Evolutionary conservation across 2,329 filamentous ascomycete species (phyloP).

Genomic region (Epichloe scottii): DNA sequence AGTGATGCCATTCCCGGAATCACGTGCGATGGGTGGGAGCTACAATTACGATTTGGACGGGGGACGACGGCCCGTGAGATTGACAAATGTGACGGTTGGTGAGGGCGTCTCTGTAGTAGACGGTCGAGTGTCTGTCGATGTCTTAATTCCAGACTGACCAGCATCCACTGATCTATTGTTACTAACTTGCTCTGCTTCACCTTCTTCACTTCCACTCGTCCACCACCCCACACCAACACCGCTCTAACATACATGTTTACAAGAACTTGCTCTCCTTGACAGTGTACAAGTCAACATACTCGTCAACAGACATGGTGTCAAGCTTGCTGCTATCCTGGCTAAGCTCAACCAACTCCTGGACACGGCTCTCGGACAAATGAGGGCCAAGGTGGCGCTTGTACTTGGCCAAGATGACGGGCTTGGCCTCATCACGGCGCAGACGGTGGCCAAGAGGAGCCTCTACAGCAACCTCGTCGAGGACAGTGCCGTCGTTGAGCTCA

Average conservation of each 20-base stretch:
- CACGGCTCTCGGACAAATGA: slow-evolving; percentile 65
- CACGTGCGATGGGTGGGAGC: too few species aligned
- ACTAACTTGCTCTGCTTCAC: too few species aligned
- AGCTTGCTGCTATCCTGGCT: slow-evolving; percentile 63
- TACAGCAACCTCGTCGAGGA: slow-evolving; percentile 80
- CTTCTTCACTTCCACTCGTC: too few species aligned
- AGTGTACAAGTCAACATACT: slow-evolving; percentile 79
- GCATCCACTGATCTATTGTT: too few species aligned
- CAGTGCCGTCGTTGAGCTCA: slow-evolving; percentile 84
- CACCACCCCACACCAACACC: too few species aligned
- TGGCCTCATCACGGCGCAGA: slow-evolving; percentile 85
- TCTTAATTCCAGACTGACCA: too few species aligned
- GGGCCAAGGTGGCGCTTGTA: slow-evolving; percentile 84
- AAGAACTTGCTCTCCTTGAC: slow-evolving; percentile 50
- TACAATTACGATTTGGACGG: too few species aligned
- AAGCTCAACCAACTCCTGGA: slow-evolving; percentile 72
- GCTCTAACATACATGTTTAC: slow-evolving; percentile 8
- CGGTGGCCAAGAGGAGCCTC: slow-evolving; percentile 92
- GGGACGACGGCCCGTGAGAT: too few species aligned
- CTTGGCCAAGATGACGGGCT: slow-evolving; percentile 92
- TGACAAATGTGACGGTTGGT: too few species aligned
- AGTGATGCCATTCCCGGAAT: too few species aligned
- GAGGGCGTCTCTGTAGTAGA: too few species aligned
- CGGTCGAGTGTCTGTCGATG: too few species aligned
- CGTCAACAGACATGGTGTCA: slow-evolving; percentile 72